Percentiles rank a stretch among this genome's conserved stretches.
Conservation (phyloP, 352 stramenopile genomes). For the Phytophthora lateralis region DNA sequence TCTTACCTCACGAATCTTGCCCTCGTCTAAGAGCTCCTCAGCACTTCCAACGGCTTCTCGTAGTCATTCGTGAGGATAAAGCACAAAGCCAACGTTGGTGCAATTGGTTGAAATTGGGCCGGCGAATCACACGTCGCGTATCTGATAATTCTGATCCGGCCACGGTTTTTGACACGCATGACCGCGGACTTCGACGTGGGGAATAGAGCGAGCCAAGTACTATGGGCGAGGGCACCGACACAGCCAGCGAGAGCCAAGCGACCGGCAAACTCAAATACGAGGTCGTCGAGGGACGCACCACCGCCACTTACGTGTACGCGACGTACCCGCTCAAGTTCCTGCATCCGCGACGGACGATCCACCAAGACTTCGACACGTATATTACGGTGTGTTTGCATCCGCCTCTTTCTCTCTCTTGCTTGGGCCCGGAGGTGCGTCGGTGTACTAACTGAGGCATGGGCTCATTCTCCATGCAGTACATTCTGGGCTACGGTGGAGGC, state of each 20-base stretch:
- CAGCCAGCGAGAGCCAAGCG: not conserved
- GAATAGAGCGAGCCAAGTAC: not conserved
- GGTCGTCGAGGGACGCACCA: constrained; percentile 63
- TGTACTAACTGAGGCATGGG: constrained; percentile 2
- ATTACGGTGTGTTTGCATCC: constrained; percentile 56
- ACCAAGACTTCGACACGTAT: constrained; percentile 69
- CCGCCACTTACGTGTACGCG: constrained; percentile 76
- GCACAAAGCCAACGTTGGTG: constrained; percentile 8
- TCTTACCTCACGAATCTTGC: no score
- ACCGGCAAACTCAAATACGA: constrained; percentile 75
- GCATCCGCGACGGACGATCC: constrained; percentile 66
- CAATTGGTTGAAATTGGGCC: constrained; percentile 9
- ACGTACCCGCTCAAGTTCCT: constrained; percentile 91
- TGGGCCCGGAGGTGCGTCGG: not conserved
- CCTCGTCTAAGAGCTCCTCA: no score
- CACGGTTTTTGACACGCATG: constrained; percentile 27
- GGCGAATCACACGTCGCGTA: constrained; percentile 8
- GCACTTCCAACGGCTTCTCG: no score
- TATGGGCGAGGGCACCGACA: constrained; percentile 9
- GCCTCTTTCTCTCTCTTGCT: not conserved
- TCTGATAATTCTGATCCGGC: constrained; percentile 28
- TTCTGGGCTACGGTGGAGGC: constrained; percentile 82
- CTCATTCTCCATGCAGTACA: constrained; percentile 54
- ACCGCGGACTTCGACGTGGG: not conserved
- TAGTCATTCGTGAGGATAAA: no score